Base-by-base conservation (phyloP, 2,329 filamentous ascomycete species). In the Ophiostoma himal-ulmi region DNA sequence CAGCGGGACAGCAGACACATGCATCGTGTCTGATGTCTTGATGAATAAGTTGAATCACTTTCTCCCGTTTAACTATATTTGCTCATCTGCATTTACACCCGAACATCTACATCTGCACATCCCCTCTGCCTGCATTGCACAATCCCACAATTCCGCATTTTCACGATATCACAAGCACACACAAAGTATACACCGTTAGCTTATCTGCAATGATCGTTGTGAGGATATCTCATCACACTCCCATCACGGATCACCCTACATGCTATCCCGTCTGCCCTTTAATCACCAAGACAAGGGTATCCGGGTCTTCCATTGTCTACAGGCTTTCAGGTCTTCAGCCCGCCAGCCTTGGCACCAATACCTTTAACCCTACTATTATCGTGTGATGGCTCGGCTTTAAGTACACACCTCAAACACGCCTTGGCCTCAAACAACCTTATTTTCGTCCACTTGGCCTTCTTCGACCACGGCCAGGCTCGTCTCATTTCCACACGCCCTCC, bases 401-500 rank as follows among this genome's bases (percentile, higher is more conserved):
- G 57, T 62, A 26, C 57, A 62, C 54, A 60, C 26, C 57, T 4
- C n/a, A 22, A 54, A 22, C 52, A n/a, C 52, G n/a, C 20, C 26
- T 26, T 13, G 37, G 37, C 37, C 44, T 48, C 44, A 20, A 20
- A 48, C 41, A n/a, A n/a, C 54, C 39, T 67, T 39, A 70, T 36
- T 39, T 48, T 65, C n/a, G 36, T 17, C 52, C 48, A 48, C 37
- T 34, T 26, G 48, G 34, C 30, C 65, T n/a, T 22, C 22, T 17
- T 22, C 30, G 30, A 30, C 30, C 30, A 4, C 30, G 30, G 30
- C 3, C 30, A 30, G 30, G 26, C 7, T n/a, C 48, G 34, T 22
- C 30, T 48, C 34, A 26, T 26, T 66, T 66, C 44, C 69, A 57
- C 66, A 68, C 69, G 54, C 66, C 69, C 69, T 68, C 57, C 69